Evolutionary conservation across 129 eudicot species (phyloP).

Genomic region (Heracleum sosnowskyi): DNA sequence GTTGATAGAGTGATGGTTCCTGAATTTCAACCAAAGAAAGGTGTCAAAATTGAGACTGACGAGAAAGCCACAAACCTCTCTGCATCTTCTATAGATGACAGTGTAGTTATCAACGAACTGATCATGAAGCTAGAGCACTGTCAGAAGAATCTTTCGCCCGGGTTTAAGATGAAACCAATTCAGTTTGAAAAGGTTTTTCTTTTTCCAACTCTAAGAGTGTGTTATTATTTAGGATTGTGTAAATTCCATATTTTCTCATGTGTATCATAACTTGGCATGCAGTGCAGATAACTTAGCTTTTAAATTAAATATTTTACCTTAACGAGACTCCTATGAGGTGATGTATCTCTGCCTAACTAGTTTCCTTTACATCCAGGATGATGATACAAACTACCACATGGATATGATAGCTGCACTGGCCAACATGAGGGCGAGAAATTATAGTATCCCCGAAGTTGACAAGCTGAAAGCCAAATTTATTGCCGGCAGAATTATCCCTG

Average conservation of each 20-base stretch:
- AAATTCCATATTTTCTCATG: not conserved
- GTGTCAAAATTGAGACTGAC: slow-evolving; percentile 77
- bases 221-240: not conserved
- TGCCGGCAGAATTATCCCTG: slow-evolving; percentile 89
- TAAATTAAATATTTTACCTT: not conserved
- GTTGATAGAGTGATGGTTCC: slow-evolving; percentile 67
- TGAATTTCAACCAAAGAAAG: slow-evolving; percentile 75
- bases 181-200: slow-evolving; percentile 91
- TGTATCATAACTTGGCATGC: not conserved
- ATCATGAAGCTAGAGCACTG: slow-evolving; percentile 57
- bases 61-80: slow-evolving; percentile 82
- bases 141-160: slow-evolving; percentile 40
- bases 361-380: slow-evolving; percentile 43
- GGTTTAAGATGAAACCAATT: slow-evolving; percentile 80
- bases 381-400: slow-evolving; percentile 80
- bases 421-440: slow-evolving; percentile 85
- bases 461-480: slow-evolving; percentile 81
- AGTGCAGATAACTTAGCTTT: not conserved
- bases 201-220: slow-evolving; percentile 2
- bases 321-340: not conserved
- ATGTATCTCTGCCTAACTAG: not conserved
- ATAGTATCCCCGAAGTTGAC: slow-evolving; percentile 82
- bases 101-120: slow-evolving; percentile 57
- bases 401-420: slow-evolving; percentile 77
- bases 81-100: slow-evolving; percentile 70